Percentiles rank a stretch among this genome's conserved stretches.
Conservation (phyloP, 2,329 filamentous ascomycete genomes). For the Beauveria scarabaeidicola region DNA sequence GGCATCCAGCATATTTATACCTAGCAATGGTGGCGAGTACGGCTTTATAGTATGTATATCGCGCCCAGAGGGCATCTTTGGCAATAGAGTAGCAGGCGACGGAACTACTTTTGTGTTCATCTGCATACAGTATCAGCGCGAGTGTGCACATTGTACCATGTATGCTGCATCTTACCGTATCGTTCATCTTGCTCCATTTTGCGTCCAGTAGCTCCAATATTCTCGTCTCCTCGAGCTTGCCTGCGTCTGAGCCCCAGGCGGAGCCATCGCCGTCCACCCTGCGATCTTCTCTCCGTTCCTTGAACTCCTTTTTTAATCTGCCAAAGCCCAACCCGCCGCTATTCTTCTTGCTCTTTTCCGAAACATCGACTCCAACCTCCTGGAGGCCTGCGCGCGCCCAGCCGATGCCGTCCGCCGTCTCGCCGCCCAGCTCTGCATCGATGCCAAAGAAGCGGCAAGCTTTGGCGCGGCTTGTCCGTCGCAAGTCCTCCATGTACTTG, state of each 20-base stretch:
- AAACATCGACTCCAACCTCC: constrained; percentile 59
- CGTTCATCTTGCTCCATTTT: constrained; percentile 91
- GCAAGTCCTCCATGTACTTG: constrained; percentile 68
- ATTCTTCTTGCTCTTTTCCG: constrained; percentile 36
- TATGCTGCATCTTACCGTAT: constrained; percentile 54
- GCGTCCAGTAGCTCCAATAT: constrained; percentile 78
- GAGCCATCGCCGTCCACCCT: constrained; percentile 61
- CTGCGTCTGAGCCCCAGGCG: constrained; percentile 75
- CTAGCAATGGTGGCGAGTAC: constrained; percentile 58
- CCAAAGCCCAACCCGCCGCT: constrained; percentile 43
- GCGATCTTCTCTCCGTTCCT: constrained; percentile 70
- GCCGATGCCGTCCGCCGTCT: constrained; percentile 76
- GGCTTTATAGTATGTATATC: constrained; percentile 70
- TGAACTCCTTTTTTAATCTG: constrained; percentile 64
- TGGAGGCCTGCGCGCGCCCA: constrained; percentile 74
- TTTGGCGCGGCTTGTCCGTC: constrained; percentile 67
- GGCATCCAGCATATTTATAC: constrained; percentile 52
- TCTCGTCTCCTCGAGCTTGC: constrained; percentile 72
- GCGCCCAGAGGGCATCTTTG: constrained; percentile 77
- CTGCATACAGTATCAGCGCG: constrained; percentile 28
- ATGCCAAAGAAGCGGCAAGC: constrained; percentile 87
- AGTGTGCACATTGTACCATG: constrained; percentile 3
- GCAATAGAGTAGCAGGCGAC: constrained; percentile 59
- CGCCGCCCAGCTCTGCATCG: constrained; percentile 73
- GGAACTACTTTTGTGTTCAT: constrained; percentile 76